Evolutionary conservation across 306 rosid species (phyloP), one percentile per base, ranked within the genome.

Genomic region (Cucurbita argyrosperma): DNA sequence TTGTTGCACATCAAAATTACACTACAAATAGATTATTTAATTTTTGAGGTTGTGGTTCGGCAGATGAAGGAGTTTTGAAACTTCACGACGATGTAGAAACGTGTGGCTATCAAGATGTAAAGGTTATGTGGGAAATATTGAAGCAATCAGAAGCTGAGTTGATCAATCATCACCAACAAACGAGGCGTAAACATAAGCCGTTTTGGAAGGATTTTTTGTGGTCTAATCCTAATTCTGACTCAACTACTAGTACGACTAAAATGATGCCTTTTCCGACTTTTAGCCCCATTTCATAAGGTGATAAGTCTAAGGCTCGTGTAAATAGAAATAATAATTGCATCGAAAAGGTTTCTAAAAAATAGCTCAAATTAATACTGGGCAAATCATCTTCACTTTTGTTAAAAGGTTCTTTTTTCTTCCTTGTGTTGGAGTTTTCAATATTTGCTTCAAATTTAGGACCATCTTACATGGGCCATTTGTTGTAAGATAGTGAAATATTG

Each of bases 71-170:
- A 35, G 60, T 90, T 18, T 43, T 92, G 78, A 88, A 86, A 80
- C 96, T 92, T 49, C 83, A 85, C 14, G 83, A 87, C 73, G 96
- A 92, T 72, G 88, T 92, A 35, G 86, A 92, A 42, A 90, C 89
- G 3, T 92, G 98, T 77, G 96, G 85, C 21, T 92, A 92, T 75
- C 76, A 90, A 54, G 98, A 90, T 47, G 90, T 92, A 30, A 94
- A 90, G 38, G 96, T 92, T 75, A 90, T 92, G 98, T 92, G 98
- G 96, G 92, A 92, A 63, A 90, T 92, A 79, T 80, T 86, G 54
- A 82, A 78, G 43, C 74, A 76, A 77, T 74, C 87, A 18, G 90
- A 86, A 53, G 63, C 83, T 0, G 84, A 83, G 71, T 37, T 59
- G 14, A 55, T 49, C 7, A 62, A 39, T 18, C 72, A 49, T 3